Evolutionary conservation across 192 early-diverging fungal genomes (phyloP).

Genomic region (Thamnidium elegans): DNA sequence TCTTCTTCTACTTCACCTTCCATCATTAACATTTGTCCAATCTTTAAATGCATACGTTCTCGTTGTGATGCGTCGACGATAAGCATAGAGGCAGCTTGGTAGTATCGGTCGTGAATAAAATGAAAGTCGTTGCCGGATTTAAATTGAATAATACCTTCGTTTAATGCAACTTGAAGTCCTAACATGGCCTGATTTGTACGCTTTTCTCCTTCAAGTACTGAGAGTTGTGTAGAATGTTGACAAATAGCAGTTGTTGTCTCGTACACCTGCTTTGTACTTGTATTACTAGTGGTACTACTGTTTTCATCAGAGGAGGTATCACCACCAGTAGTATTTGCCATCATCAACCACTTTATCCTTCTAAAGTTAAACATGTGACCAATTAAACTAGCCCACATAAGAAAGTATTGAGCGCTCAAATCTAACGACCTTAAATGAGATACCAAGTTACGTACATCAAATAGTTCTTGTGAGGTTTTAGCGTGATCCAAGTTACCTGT

Average conservation of each 20-base stretch:
- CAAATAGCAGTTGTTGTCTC: too few species aligned
- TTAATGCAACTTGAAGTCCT: slow-evolving; percentile 14
- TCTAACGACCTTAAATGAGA: slow-evolving; percentile 14
- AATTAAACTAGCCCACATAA: slow-evolving; percentile 29
- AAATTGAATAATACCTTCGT: slow-evolving; percentile 13
- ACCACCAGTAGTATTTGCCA: background rate
- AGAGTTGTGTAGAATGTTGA: too few species aligned
- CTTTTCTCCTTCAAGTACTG: background rate
- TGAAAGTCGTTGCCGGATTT: slow-evolving; percentile 10
- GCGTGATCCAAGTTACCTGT: background rate
- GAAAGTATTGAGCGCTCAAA: slow-evolving; percentile 16
- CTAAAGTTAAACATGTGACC: slow-evolving; percentile 23
- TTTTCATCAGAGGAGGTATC: background rate
- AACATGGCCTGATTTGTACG: slow-evolving; percentile 7
- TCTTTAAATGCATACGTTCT: slow-evolving; percentile 21
- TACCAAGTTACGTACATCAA: slow-evolving; percentile 21
- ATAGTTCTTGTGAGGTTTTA: background rate
- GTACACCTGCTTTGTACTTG: background rate
- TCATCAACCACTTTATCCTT: slow-evolving; percentile 24
- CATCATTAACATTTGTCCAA: slow-evolving; percentile 13
- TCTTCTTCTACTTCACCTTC: background rate
- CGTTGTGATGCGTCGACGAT: background rate
- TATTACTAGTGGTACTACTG: background rate
- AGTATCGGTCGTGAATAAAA: slow-evolving; percentile 31
- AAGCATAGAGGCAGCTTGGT: slow-evolving; percentile 19